Evolutionary conservation across 208 protist species (phyloP), one percentile per base, ranked within the genome.

Genomic region (Angomonas deanei): DNA sequence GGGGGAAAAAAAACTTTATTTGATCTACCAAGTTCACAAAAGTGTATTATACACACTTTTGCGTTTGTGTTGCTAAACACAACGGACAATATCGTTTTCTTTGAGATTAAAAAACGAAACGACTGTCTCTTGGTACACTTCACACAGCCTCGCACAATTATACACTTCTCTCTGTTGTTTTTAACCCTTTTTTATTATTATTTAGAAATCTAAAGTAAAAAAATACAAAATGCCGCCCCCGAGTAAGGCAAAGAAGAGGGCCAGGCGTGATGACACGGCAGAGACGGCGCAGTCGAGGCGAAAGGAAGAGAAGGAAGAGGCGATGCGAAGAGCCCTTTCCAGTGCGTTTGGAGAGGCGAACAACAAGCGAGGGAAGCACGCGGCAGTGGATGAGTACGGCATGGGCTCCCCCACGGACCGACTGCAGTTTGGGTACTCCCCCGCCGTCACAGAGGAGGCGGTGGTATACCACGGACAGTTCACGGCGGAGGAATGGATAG

Each of bases 391-490:
- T 54, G 60, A 52, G 21, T 94, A 94, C 76, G 88, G 88, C 24
- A 91, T 79, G 46, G 84, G 85, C 26, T 64, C 61, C 10, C 78
- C 88, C 6, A 91, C 88, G 28, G 88, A 94, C 62, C 74, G 88
- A 5, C 71, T 94, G 33, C 88, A 94, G 71, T 94, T 94, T 48
- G 88, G 88, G 54, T 94, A 94, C 66, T 68, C 80, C 10, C 88
- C 88, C 11, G 52, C 85, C 5, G 68, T 80, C 30, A 48, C 72
- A 2, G 88, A 80, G 21, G 88, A 94, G 76, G 88, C 88, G 3
- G 70, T 91, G 4, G 85, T 78, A 21, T 94, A 85, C 74, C 88
- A 94, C 61, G 17, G 60, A 5, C 66, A 61, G 30, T 80, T 83
- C 63, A 32, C 78, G 32, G 56, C 74, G 11, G 52, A 46, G 1